These are phyloP conservation scores for Tolypocladium ovalisporum DNA, from an alignment of 2,329 filamentous ascomycete species.

Conservation along the genomic window DNA sequence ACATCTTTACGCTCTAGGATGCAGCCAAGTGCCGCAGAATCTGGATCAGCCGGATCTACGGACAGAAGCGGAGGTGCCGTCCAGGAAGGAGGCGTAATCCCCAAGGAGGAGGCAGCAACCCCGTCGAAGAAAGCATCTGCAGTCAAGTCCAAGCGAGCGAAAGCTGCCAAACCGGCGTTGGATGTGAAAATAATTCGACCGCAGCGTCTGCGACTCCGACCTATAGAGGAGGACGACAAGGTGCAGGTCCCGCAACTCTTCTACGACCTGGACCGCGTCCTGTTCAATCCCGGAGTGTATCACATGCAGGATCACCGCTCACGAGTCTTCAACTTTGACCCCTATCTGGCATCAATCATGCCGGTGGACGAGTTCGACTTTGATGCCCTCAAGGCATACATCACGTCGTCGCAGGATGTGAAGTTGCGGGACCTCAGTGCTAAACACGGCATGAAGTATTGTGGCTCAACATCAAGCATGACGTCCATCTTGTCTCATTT, in stretches of 20 bases:
- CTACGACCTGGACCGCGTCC: slow-evolving; percentile 73
- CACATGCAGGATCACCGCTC: slow-evolving; percentile 81
- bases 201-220: slow-evolving; percentile 12
- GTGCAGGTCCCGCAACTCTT: slow-evolving; percentile 47
- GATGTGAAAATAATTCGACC: slow-evolving; percentile 19
- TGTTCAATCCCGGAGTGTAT: slow-evolving; percentile 93
- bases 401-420: slow-evolving; percentile 80
- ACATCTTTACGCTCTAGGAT: slow-evolving; percentile 17
- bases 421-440: slow-evolving; percentile 59
- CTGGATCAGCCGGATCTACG: background rate
- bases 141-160: slow-evolving; percentile 3
- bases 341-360: slow-evolving; percentile 88
- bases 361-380: slow-evolving; percentile 90
- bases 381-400: slow-evolving; percentile 70
- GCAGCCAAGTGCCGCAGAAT: slow-evolving; percentile 2
- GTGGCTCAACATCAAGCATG: slow-evolving; percentile 96
- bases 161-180: slow-evolving; percentile 3
- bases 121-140: background rate
- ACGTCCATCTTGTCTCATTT: slow-evolving; percentile 80
- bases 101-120: background rate
- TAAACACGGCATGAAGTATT: slow-evolving; percentile 63
- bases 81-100: background rate
- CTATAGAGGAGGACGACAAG: slow-evolving; percentile 20
- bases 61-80: background rate
- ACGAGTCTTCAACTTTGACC: slow-evolving; percentile 91